phyloP scores from a whole-genome alignment of 2,329 filamentous ascomycete genomes.

The Penicillium polonicum region DNA sequence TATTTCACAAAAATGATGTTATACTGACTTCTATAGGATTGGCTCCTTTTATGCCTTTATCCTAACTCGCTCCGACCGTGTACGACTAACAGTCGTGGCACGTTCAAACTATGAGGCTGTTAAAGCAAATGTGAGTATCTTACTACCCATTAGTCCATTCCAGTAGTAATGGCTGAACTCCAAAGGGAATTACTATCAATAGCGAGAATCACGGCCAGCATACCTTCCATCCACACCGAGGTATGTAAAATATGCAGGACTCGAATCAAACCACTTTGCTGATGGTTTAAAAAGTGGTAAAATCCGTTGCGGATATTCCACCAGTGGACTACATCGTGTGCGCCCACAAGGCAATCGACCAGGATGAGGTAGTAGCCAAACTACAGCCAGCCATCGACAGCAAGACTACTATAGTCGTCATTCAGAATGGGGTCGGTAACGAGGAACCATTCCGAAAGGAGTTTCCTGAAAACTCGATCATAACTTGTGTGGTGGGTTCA shows the following conservation, averaged over 20 bases:
- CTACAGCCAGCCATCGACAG: slow-evolving; percentile 38
- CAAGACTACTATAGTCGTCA: slow-evolving; percentile 40
- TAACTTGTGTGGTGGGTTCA: slow-evolving; percentile 46
- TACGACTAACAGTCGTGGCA: slow-evolving; percentile 46
- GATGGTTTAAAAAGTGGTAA: slow-evolving; percentile 34
- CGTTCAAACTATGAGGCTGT: slow-evolving; percentile 49
- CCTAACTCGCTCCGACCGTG: slow-evolving; percentile 43
- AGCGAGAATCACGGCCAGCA: slow-evolving; percentile 45
- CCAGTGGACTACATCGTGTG: slow-evolving; percentile 42
- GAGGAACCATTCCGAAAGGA: slow-evolving; percentile 40
- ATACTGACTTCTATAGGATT: slow-evolving; percentile 43
- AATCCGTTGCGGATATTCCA: slow-evolving; percentile 35
- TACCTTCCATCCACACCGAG: slow-evolving; percentile 33
- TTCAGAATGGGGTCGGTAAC: slow-evolving; percentile 45
- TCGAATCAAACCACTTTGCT: not conserved
- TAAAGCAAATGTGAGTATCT: slow-evolving; percentile 34
- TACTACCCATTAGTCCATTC: too few species aligned
- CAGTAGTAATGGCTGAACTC: not conserved
- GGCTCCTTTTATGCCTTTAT: slow-evolving; percentile 61
- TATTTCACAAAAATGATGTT: not conserved
- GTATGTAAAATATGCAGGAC: slow-evolving; percentile 22
- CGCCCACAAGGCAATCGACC: slow-evolving; percentile 45
- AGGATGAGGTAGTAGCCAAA: slow-evolving; percentile 39
- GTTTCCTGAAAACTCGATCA: slow-evolving; percentile 34
- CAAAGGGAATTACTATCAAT: slow-evolving; percentile 43